A percentile compares a stretch with the other conserved stretches of the same genome.
phyloP scores from a whole-genome alignment of 2,329 filamentous ascomycete genomes.

The Intubia oerlemansii region DNA sequence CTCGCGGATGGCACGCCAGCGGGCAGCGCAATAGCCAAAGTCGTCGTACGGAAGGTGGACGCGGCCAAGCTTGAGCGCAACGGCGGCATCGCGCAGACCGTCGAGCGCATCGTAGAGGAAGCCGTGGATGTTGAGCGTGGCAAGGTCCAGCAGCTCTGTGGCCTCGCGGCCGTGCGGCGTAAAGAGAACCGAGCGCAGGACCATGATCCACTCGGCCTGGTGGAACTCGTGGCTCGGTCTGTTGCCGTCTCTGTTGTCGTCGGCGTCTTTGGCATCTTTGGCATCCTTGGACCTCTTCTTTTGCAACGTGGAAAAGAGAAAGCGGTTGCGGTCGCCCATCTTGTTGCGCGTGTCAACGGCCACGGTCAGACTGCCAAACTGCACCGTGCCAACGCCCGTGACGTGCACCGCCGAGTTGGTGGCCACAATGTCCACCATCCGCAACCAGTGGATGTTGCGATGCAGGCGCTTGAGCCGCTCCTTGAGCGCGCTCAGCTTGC shows the following conservation, averaged over 20 bases:
- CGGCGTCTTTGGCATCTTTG: no score
- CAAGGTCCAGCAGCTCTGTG: constrained; percentile 71
- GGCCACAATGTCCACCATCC: constrained; percentile 73
- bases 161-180: constrained; percentile 69
- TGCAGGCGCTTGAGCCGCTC: constrained; percentile 75
- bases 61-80: constrained; percentile 77
- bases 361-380: constrained; percentile 65
- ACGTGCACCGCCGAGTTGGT: constrained; percentile 60
- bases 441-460: constrained; percentile 68
- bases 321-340: constrained; percentile 73
- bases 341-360: constrained; percentile 82
- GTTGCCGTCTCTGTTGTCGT: no score
- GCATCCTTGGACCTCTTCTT: no score
- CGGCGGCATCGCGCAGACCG: constrained; percentile 72
- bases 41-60: constrained; percentile 86
- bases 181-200: constrained; percentile 68
- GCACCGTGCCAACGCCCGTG: constrained; percentile 61
- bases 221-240: constrained; percentile 29
- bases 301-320: constrained; percentile 61
- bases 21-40: constrained; percentile 38
- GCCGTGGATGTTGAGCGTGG: constrained; percentile 77
- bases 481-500: neutral
- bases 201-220: constrained; percentile 88
- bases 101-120: constrained; percentile 69
- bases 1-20: constrained; percentile 27